phyloP scores from a whole-genome alignment of 139 green algal genomes.

The Coccomyxa sp. region DNA sequence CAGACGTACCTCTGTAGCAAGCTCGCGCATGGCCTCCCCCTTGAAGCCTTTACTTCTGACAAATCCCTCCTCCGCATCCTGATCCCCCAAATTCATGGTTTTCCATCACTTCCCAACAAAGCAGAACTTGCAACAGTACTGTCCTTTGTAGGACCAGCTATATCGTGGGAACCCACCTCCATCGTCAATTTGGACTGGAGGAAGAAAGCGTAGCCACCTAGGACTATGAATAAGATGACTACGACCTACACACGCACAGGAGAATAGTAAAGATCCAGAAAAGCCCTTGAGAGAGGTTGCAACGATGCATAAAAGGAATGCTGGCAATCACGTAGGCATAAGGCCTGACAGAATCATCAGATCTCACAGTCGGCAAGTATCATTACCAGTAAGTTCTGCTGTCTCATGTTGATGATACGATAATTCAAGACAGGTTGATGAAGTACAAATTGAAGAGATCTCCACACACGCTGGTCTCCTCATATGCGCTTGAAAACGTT shows the following conservation, averaged over 20 bases:
- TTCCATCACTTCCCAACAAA: neutral
- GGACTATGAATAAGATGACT: neutral
- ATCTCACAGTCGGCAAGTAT: too few relatives aligned
- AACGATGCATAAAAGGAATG: too few relatives aligned
- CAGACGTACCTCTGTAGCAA: neutral
- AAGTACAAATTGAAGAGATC: too few relatives aligned
- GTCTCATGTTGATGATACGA: too few relatives aligned
- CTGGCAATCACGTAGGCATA: too few relatives aligned
- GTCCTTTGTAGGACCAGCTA: neutral
- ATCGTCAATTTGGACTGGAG: neutral
- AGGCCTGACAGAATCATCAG: too few relatives aligned
- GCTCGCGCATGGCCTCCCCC: neutral
- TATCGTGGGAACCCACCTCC: neutral
- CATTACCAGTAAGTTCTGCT: too few relatives aligned
- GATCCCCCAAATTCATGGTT: neutral
- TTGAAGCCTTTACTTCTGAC: neutral
- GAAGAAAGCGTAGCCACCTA: slow-evolving; percentile 11
- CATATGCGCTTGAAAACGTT: too few relatives aligned
- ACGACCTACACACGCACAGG: neutral
- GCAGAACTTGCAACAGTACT: neutral
- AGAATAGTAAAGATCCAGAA: too few relatives aligned
- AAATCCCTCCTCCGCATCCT: neutral
- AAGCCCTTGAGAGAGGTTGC: too few relatives aligned
- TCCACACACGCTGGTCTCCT: too few relatives aligned
- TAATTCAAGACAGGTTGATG: too few relatives aligned